A percentile compares a stretch with the other conserved stretches of the same genome.
Conservation (phyloP, 768 basidiomycete genomes). For the Daedaleopsis nitida region DNA sequence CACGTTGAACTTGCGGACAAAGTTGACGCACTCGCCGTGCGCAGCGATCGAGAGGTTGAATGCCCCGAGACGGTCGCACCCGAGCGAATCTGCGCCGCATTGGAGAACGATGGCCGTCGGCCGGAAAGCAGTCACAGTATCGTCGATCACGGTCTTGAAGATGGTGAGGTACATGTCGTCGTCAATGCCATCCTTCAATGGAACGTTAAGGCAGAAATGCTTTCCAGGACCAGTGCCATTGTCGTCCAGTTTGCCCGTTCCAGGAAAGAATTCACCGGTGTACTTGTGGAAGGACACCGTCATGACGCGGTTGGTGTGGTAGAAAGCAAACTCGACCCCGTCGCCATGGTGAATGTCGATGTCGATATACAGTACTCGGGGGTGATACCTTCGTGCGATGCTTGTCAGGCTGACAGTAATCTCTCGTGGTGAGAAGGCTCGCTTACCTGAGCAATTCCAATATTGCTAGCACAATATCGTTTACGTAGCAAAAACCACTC, state of each 20-base stretch:
- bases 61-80: slow-evolving; percentile 91
- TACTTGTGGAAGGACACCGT: slow-evolving; percentile 99
- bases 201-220: slow-evolving; percentile 94
- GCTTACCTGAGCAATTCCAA: slow-evolving; percentile 72
- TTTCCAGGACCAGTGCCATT: slow-evolving; percentile 87
- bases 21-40: slow-evolving; percentile 97
- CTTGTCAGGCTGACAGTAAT: background rate
- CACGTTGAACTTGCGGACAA: slow-evolving; percentile 89
- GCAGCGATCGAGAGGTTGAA: slow-evolving; percentile 98
- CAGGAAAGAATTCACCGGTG: slow-evolving; percentile 97
- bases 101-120: slow-evolving; percentile 93
- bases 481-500: slow-evolving; percentile 98
- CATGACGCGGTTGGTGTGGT: slow-evolving; percentile 97
- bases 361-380: slow-evolving; percentile 96
- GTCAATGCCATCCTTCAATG: slow-evolving; percentile 93
- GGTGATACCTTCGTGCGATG: slow-evolving; percentile 65
- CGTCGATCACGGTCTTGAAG: slow-evolving; percentile 96
- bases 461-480: slow-evolving; percentile 94
- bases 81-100: slow-evolving; percentile 95
- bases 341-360: slow-evolving; percentile 99
- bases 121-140: slow-evolving; percentile 85
- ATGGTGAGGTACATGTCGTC: slow-evolving; percentile 95
- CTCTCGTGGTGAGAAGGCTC: background rate
- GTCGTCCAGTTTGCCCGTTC: slow-evolving; percentile 94
- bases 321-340: slow-evolving; percentile 97